A percentile compares a stretch with the other conserved stretches of the same genome.
phyloP scores from a whole-genome alignment of 768 basidiomycete genomes.

The Cyathus striatus region DNA sequence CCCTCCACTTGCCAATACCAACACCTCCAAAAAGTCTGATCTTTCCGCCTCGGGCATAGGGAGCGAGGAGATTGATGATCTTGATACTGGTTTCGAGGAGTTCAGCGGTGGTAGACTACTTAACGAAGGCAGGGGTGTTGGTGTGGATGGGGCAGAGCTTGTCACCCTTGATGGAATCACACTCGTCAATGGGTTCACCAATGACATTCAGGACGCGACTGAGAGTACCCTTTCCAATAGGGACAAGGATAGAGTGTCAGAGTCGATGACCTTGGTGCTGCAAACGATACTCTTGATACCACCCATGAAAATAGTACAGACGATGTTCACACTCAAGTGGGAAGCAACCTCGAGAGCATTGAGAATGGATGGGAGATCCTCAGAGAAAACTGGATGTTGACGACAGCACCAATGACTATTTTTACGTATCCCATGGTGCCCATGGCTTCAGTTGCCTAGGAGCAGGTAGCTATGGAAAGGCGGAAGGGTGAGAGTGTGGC shows the following conservation, averaged over 20 bases:
- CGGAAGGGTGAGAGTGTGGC: constrained; percentile 15
- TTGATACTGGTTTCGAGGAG: constrained; percentile 99
- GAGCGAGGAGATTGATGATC: constrained; percentile 97
- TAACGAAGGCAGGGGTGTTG: constrained; percentile 94
- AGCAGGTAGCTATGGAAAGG: constrained; percentile 49
- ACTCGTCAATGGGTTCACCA: constrained; percentile 99
- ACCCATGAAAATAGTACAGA: constrained; percentile 99
- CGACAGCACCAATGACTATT: constrained; percentile 99
- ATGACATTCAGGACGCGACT: constrained; percentile 99
- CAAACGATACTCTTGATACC: constrained; percentile 99
- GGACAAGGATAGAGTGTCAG: constrained; percentile 92
- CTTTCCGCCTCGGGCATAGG: constrained; percentile 99
- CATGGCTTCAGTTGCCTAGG: constrained; percentile 90
- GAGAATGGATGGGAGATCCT: constrained; percentile 93
- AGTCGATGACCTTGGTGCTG: constrained; percentile 95
- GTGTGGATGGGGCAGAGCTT: constrained; percentile 92
- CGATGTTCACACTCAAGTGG: constrained; percentile 98
- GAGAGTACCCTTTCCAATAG: constrained; percentile 90
- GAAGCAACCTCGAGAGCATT: constrained; percentile 99
- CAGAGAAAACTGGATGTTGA: constrained; percentile 97
- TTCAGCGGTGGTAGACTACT: constrained; percentile 98
- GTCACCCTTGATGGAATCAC: constrained; percentile 97
- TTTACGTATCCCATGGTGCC: constrained; percentile 75
- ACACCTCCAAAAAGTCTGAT: constrained; percentile 99
- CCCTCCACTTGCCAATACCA: constrained; percentile 99